Evolutionary conservation across 2,329 filamentous ascomycete genomes (phyloP), one percentile per base, ranked within the genome.

Genomic region (Fusarium cyanostomum): DNA sequence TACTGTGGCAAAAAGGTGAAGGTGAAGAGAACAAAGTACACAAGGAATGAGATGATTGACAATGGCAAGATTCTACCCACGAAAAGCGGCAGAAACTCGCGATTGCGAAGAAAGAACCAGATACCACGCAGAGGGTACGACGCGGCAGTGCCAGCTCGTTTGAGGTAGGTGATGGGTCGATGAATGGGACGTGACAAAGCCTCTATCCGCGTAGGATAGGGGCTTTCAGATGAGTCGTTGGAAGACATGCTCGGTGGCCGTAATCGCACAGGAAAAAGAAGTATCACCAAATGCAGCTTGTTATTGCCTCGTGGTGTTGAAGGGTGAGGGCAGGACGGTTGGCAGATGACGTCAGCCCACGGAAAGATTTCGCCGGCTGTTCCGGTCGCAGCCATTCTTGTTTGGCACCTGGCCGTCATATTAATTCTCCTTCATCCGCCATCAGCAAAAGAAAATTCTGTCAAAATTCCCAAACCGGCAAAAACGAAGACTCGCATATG

Each of bases 1-100:
- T 92, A 92, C 74, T 98, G 92, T 0, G 94, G 94, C 3, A 97
- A 79, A 69, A 96, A 98, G 1, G 92, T 83, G 76, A 95, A 96
- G 11, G 92, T 82, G 76, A 98, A 98, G 16, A 98, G 86, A 16
- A 96, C 81, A n/a, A 89, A 80, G 62, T 97, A 92, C 12, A 97
- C 90, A 52, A 95, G 86, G 12, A 89, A 80, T 0, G 94, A 97
- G 11, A 97, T 89, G 12, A 97, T 80, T 3, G 91, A 86, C 26
- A 96, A 84, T 0, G 94, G 94, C 1, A 98, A 78, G 3, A 99
- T 81, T 13, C 94, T 88, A 21, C 90, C 83, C 55, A 86, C 81
- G 65, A 97, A 90, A 2, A 97, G 84, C 21, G 94, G 93, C 77
- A 90, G 96, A 66, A 95, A 90, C 69, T 91, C 92, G 18, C 86